Evolutionary conservation across 495 filamentous ascomycete species (phyloP), one percentile per base, ranked within the genome.

Genomic region (Xanthoparmelia taractica): DNA sequence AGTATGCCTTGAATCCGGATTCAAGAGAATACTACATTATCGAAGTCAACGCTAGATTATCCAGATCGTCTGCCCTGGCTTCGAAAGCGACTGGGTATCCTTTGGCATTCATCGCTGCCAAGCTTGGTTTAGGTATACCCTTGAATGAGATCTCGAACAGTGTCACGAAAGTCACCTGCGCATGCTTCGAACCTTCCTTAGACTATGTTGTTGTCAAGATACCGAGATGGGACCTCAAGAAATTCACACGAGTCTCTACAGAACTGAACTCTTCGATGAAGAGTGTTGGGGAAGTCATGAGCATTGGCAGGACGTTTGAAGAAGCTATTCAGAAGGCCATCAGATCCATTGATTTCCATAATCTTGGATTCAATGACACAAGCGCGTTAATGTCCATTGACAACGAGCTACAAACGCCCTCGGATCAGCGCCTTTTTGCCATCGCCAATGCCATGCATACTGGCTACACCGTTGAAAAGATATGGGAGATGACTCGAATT

Each of bases 141-240:
- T 79, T 98, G 60, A 97, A 98, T 76, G 90, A 97, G 74, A 96
- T 98, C 73, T 87, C 86, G 65, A 98, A 98, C 78, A 89, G 89
- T 2, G 93, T 98, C 56, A 98, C 94, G 31, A 94, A 96, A 77
- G 88, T 89, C 43, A 98, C 94, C 34, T 96, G 91, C 66, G 94
- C 93, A 58, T 98, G 94, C 80, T 98, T 98, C 75, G 94, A 98
- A 73, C 94, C 94, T n/a, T 98, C 94, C 4, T 82, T 98, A 1
- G 94, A 98, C 73, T 98, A 98, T 73, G 93, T 97, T 55, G 94
- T 97, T 31, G 94, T 98, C 61, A 98, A 98, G 82, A 98, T 98
- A 76, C 94, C 94, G 25, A 84, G 94, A 64, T 98, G 94, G 94
- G 94, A 98, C 76, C 75, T 98, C 65, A 97, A 97, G 80, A 98